These are phyloP conservation scores for Fusarium sp. DNA, from an alignment of 2,329 filamentous ascomycete genomes.

Conservation along the genomic window DNA sequence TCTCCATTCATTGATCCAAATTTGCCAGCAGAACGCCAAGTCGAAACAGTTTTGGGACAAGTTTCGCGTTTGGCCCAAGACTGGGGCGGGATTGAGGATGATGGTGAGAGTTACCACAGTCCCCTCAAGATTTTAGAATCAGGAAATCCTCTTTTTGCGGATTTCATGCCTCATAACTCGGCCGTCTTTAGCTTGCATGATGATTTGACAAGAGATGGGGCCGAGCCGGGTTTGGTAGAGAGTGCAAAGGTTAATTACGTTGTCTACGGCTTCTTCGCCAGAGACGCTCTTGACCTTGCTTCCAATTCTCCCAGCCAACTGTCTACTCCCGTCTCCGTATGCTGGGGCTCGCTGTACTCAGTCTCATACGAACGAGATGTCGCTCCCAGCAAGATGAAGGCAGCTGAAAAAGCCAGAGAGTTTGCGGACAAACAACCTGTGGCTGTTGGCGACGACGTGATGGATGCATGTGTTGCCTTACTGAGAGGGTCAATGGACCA, in stretches of 20 bases:
- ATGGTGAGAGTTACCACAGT: not conserved
- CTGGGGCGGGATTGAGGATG: not conserved
- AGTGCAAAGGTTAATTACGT: not conserved
- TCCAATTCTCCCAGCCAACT: too few relatives aligned
- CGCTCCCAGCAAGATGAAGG: not conserved
- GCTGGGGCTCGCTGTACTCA: not conserved
- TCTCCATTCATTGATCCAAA: not conserved
- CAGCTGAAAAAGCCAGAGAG: not conserved
- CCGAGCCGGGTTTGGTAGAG: not conserved
- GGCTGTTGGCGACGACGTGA: not conserved
- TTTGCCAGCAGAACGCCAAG: not conserved
- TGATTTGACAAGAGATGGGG: too few relatives aligned
- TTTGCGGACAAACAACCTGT: not conserved
- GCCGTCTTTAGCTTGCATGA: not conserved
- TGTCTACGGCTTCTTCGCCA: not conserved
- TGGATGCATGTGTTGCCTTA: not conserved
- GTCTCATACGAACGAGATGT: not conserved
- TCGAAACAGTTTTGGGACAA: not conserved
- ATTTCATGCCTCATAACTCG: not conserved
- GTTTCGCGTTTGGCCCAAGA: not conserved
- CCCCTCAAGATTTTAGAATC: not conserved
- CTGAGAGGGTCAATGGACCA: not conserved
- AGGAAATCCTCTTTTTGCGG: not conserved
- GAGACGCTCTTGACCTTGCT: too few relatives aligned
- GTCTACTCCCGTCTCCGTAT: too few relatives aligned